Base-by-base conservation (phyloP, 371 early-diverging fungal genomes). In the Lichtheimia ramosa region DNA sequence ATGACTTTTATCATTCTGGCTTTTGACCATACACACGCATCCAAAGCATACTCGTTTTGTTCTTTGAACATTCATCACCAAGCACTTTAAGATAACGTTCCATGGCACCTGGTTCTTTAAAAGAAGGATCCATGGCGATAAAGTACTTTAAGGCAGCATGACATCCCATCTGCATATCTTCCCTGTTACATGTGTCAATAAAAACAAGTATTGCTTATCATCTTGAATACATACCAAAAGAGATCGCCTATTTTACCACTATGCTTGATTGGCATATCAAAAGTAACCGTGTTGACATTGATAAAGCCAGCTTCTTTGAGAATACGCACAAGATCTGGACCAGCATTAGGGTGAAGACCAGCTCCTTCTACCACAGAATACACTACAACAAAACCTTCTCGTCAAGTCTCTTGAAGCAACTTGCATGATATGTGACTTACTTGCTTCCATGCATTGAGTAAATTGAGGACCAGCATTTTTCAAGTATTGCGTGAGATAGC, bases 281-380 rank as follows among this genome's bases (percentile, higher is more conserved):
- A 46, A 10, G 46, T 21, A 18, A n/a, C 18, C 21, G 46, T 53
- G 3, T 53, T 3, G 0, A 53, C 18, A 18, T 28, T 53, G 5
- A 53, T 39, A 14, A 53, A 53, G 6, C 53, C 53, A 16, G 25
- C 34, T 34, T 53, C 53, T 53, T 53, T 53, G 3, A 53, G 53
- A 2, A 53, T 18, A 18, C 20, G 53, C 5, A 5, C 46, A 46
- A 46, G 46, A 16, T 46, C 18, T 6, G n/a, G n/a, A 21, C 18
- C 46, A 46, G 21, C 18, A 16, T 46, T 21, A 8, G 46, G 5
- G 46, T 46, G 18, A 5, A 46, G 46, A n/a, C 46, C 46, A n/a
- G 46, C 46, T 46, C 18, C 46, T n/a, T 5, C 46, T 5, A 46
- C 21, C 21, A 46, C 46, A 5, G 34, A 34, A 34, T 34, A 34